Base-by-base conservation (phyloP, 257 asterid species). In the Striga asiatica region DNA sequence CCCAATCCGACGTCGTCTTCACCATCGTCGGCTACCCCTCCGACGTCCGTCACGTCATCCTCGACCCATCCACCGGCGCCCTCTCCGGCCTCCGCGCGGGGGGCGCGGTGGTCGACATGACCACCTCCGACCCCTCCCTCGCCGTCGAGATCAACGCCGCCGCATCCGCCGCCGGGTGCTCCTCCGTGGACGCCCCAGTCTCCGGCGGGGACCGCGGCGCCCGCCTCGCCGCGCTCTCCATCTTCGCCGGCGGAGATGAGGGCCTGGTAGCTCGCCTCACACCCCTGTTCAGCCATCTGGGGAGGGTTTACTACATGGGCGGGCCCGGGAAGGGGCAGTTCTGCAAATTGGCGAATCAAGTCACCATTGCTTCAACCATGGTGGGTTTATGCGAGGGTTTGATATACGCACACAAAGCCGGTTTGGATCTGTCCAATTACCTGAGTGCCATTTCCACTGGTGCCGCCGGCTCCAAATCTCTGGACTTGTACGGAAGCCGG, bases 131-230 rank as follows among this genome's bases (percentile, higher is more conserved):
- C 19, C 97, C 97, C 23, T 85, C 97, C 25, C 78, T 89, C 19
- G 89, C 97, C 50, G 74, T 66, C 20, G 93, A 89, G 62, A 81
- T 89, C 43, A 78, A 81, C 71, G 59, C 93, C 17, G 75, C 89
- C 22, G 89, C 97, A 29, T 4, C 72, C 4, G 17, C 74, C 18
- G 73, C 67, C 9, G 75, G 77, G 18, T 89, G 89, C 72, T 74
- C 78, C 62, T 66, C 97, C 0, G 51, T 88, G 5, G 97, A 88
- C 61, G 95, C 95, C 7, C 97, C 97, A 0, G 94, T 88, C 1
- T 88, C 95, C 52, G 95, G 97, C 1, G 97, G 95, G 1, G 97
- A 89, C 50, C 83, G 89, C 0, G 95, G 97, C 11, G 94, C 97
- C 5, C 80, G 84, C 35, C 77, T 71, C 32, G 97, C 89, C 1